These are phyloP conservation scores for Xylariaceae sp. DNA, from an alignment of 2,329 filamentous ascomycete genomes.

Conservation along the genomic window DNA sequence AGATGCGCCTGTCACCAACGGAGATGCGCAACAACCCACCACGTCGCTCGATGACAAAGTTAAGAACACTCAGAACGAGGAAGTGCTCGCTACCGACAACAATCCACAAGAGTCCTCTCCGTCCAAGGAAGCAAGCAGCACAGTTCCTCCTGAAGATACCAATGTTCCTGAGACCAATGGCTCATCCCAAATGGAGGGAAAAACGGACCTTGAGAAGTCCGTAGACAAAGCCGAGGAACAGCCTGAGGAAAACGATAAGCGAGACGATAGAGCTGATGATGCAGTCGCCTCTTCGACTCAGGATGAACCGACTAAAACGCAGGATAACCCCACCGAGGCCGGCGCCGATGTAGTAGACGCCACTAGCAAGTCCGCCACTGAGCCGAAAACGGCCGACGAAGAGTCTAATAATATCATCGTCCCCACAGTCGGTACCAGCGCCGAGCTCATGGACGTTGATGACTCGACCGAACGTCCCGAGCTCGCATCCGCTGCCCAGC, in stretches of 20 bases:
- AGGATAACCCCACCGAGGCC: not conserved
- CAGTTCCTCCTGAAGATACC: conserved; percentile 10
- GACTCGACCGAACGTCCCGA: conserved; percentile 21
- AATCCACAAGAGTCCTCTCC: conserved; percentile 17
- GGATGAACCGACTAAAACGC: not conserved
- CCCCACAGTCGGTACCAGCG: not conserved
- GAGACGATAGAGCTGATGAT: not conserved
- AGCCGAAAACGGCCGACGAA: conserved; percentile 10
- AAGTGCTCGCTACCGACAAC: conserved; percentile 25
- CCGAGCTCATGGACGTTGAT: conserved; percentile 33
- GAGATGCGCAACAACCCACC: conserved; percentile 15
- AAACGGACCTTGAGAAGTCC: not conserved
- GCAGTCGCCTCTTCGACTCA: not conserved
- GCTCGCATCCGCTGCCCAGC: conserved; percentile 21
- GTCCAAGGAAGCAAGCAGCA: conserved; percentile 11
- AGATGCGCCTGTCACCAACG: conserved; percentile 24
- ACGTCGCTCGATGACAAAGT: not conserved
- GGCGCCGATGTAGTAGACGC: conserved; percentile 6
- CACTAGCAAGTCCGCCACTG: conserved; percentile 3
- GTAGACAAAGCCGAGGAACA: not conserved
- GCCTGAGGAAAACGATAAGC: not conserved
- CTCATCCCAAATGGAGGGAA: conserved; percentile 7
- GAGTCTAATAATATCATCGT: not conserved
- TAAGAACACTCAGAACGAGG: conserved; percentile 20
- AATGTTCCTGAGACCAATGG: conserved; percentile 23